Evolutionary conservation across 2,329 filamentous ascomycete genomes (phyloP), one percentile per base, ranked within the genome.

Genomic region (Sporothrix dimorphospora): DNA sequence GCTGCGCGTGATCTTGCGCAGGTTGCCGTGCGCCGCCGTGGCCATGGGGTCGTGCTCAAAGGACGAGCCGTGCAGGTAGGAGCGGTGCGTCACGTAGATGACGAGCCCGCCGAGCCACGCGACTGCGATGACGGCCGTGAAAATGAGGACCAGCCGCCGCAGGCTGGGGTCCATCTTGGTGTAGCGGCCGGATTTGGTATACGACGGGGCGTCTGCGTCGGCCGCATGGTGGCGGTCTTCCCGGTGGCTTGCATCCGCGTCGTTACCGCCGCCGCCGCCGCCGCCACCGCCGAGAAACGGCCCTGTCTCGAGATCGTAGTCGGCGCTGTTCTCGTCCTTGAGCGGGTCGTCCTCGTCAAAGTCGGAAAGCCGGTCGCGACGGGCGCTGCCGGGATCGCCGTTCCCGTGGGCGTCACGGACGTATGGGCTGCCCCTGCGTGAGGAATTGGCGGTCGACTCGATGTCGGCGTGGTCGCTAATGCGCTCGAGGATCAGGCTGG

Each of bases 401-500:
- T 38, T 57, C n/a, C 47, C 8, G 6, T 4, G 27, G 21, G 65
- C 55, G 38, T 45, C 45, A 38, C 14, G 11, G 3, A 38, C 51
- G 19, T 12, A 8, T 5, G 51, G 38, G 53, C 53, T 59, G 21
- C 51, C 21, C 24, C 34, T 59, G 21, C 53, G 38, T 11, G 63
- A 66, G 4, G 67, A 59, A 16, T 49, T 42, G 67, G 38, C 70
- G 3, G 38, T 11, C 72, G 73, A 70, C 76, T 76, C 70, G 21
- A 78, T 76, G 21, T 65, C 77, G 38, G 83, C 80, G 59, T 82
- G 80, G 78, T 92, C 90, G 77, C 88, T 87, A 75, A 95, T 86
- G 74, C 91, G 89, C 76, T 96, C 92, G 79, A 96, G 92, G 70
- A 96, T 89, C 16, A 96, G 85, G 77, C 93, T 95, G 4, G 91